Conservation (phyloP, 1,284 basidiomycete species). For the Sporisorium graminicola region DNA sequence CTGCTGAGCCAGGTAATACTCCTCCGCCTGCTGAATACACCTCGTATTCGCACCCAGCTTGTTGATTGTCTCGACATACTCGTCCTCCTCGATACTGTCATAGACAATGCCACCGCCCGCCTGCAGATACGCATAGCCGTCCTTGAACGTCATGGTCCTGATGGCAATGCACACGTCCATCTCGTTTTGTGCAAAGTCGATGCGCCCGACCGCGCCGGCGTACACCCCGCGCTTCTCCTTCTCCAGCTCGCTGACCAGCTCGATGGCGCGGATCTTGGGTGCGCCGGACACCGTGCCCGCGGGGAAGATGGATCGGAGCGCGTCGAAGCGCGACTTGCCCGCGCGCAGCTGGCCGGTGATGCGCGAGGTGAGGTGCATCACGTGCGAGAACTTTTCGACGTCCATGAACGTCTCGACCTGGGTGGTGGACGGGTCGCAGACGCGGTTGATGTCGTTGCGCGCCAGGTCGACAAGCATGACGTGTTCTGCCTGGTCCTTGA, state of each 20-base stretch:
- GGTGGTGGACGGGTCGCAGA: conserved; percentile 94
- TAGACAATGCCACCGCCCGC: conserved; percentile 95
- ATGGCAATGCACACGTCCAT: conserved; percentile 99
- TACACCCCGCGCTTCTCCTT: conserved; percentile 93
- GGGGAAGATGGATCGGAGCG: conserved; percentile 98
- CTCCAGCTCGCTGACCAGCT: conserved; percentile 89
- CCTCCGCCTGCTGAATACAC: conserved; percentile 87
- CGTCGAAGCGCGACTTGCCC: conserved; percentile 91
- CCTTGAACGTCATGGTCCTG: conserved; percentile 96
- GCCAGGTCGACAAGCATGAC: conserved; percentile 99
- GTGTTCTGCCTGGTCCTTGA: conserved; percentile 97
- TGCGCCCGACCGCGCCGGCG: conserved; percentile 95
- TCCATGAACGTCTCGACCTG: conserved; percentile 95
- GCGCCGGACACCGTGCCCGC: conserved; percentile 99
- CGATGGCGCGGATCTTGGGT: conserved; percentile 98
- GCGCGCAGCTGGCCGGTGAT: conserved; percentile 88
- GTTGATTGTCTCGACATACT: conserved; percentile 95
- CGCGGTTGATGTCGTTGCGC: conserved; percentile 98
- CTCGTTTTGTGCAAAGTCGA: conserved; percentile 92
- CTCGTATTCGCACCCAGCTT: conserved; percentile 89
- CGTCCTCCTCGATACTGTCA: conserved; percentile 96
- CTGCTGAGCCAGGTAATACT: conserved; percentile 38
- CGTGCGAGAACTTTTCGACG: conserved; percentile 96
- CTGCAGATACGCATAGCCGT: conserved; percentile 91
- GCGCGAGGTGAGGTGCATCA: conserved; percentile 96